Evolutionary conservation across 768 basidiomycete species (phyloP).

Genomic region (Hortiboletus campestris): DNA sequence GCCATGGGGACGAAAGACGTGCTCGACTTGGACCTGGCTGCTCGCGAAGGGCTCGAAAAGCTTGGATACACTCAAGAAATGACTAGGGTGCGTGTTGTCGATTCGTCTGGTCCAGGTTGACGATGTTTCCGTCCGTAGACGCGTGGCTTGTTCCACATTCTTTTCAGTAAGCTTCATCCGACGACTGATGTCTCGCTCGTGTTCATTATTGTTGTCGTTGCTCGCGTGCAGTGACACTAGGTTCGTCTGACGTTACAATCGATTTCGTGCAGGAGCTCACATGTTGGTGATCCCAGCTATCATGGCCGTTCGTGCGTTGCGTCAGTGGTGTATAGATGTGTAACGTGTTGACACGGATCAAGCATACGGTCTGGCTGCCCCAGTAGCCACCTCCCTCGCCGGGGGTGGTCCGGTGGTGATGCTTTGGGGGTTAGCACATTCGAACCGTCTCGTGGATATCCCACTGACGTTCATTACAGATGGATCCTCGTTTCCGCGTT

Average conservation of each 20-base stretch:
- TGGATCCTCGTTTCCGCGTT: constrained; percentile 53
- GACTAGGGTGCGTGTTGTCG: constrained; percentile 38
- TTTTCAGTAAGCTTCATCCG: constrained; percentile 45
- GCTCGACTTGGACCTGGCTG: constrained; percentile 23
- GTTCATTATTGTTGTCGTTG: not conserved
- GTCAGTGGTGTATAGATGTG: not conserved
- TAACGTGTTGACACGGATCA: constrained; percentile 2
- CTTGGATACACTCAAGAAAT: constrained; percentile 59
- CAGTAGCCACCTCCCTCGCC: constrained; percentile 53
- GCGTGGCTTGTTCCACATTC: constrained; percentile 49
- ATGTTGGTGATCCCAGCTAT: constrained; percentile 39
- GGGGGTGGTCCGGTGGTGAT: constrained; percentile 57
- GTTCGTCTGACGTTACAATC: constrained; percentile 26
- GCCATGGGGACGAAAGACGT: constrained; percentile 13
- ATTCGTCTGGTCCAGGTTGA: not conserved
- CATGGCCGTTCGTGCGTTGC: constrained; percentile 58
- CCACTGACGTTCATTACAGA: constrained; percentile 25
- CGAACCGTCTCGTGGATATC: not conserved
- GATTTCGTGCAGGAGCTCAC: constrained; percentile 1
- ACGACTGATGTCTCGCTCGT: not conserved
- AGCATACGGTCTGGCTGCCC: constrained; percentile 58
- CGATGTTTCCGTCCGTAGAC: constrained; percentile 34
- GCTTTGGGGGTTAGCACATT: constrained; percentile 50
- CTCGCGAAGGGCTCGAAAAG: constrained; percentile 42
- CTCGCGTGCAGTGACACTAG: constrained; percentile 43